phyloP scores from a whole-genome alignment of 805 yeast genomes.

The Vanderwaltozyma yarrowii region DNA sequence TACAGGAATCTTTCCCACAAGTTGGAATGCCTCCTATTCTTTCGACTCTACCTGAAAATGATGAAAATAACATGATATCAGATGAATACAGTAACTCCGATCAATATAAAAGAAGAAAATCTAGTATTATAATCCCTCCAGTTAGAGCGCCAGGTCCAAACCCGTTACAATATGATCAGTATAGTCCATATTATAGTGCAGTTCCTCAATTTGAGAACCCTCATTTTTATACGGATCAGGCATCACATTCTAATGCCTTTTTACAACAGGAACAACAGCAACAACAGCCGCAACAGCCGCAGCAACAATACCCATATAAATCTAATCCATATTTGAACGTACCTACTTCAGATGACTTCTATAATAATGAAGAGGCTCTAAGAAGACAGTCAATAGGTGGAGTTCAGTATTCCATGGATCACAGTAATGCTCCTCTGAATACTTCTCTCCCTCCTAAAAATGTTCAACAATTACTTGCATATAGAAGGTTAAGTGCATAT shows the following conservation, averaged over 20 bases:
- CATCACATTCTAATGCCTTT: too few relatives aligned
- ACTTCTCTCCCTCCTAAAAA: not conserved
- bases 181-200: too few relatives aligned
- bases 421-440: too few relatives aligned
- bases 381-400: conserved; percentile 31
- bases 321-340: not conserved
- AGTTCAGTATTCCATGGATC: conserved; percentile 4
- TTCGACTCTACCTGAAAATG: not conserved
- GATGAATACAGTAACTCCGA: not conserved
- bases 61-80: not conserved
- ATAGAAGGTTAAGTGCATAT: conserved; percentile 21
- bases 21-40: not conserved
- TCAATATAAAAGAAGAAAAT: conserved; percentile 21
- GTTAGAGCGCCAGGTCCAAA: conserved; percentile 36
- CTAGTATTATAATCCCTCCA: conserved; percentile 33
- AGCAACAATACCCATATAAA: too few relatives aligned
- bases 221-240: too few relatives aligned
- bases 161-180: conserved; percentile 6
- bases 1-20: not conserved
- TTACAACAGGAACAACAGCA: too few relatives aligned
- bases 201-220: too few relatives aligned
- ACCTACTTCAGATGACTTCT: not conserved
- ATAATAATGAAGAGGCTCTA: conserved; percentile 19
- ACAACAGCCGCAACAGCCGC: too few relatives aligned
- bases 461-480: conserved; percentile 10